phyloP scores from a whole-genome alignment of 2,329 filamentous ascomycete genomes.

The Chaetomiaceae sp. region DNA sequence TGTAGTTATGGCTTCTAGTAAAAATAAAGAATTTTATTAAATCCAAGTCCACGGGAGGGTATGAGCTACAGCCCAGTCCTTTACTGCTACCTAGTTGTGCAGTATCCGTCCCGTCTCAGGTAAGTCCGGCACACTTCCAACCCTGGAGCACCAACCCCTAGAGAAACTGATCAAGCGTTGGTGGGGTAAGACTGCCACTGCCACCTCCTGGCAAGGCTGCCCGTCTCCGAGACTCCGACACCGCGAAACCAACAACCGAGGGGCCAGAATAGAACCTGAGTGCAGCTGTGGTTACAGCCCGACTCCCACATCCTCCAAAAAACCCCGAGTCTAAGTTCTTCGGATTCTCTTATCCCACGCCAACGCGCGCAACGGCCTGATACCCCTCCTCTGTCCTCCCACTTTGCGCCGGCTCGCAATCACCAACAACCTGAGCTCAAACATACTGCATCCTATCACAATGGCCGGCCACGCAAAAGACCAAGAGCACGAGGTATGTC shows the following conservation, averaged over 20 bases:
- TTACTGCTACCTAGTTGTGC: no score
- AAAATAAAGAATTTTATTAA: no score
- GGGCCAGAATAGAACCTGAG: not conserved
- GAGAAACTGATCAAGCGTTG: not conserved
- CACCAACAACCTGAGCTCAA: not conserved
- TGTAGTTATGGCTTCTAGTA: no score
- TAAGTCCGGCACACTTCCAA: not conserved
- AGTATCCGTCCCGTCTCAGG: no score
- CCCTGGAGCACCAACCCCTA: no score
- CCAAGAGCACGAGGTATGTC: constrained; percentile 30
- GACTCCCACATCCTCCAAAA: not conserved
- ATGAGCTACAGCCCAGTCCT: no score
- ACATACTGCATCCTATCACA: not conserved
- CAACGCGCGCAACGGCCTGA: not conserved
- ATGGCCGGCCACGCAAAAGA: constrained; percentile 25
- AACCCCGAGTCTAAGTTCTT: not conserved
- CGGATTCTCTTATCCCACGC: not conserved
- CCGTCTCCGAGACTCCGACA: not conserved
- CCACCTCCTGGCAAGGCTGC: constrained; percentile 23
- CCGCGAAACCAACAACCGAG: not conserved
- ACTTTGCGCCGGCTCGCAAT: not conserved
- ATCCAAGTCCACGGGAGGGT: no score
- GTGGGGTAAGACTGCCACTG: constrained; percentile 18
- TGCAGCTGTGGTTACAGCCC: not conserved
- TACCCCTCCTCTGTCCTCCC: not conserved